These are phyloP conservation scores for Alnus glutinosa DNA, from an alignment of 306 rosid species.

Conservation along the genomic window DNA sequence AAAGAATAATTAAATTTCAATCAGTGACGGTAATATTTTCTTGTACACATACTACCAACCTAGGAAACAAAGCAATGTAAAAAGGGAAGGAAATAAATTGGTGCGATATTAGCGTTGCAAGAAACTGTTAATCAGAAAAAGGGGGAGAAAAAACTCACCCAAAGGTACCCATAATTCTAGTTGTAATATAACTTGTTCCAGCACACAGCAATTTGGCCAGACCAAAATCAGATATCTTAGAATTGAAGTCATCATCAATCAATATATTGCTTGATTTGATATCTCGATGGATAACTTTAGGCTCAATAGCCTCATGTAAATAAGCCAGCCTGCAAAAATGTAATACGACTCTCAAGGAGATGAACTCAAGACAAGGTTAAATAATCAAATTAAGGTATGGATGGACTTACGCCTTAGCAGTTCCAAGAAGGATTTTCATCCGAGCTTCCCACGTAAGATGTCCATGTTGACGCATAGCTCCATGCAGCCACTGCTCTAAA, in stretches of 20 bases:
- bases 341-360: constrained; percentile 25
- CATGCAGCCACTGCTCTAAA: constrained; percentile 92
- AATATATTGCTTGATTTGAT: constrained; percentile 92
- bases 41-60: neutral
- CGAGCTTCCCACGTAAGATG: constrained; percentile 95
- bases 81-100: neutral
- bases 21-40: constrained; percentile 14
- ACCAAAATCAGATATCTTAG: constrained; percentile 94
- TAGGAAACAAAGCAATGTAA: neutral
- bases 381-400: constrained; percentile 14
- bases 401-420: constrained; percentile 78
- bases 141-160: constrained; percentile 56
- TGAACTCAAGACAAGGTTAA: constrained; percentile 11
- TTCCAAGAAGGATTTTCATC: constrained; percentile 82
- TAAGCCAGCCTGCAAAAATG: constrained; percentile 73
- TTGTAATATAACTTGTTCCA: constrained; percentile 86
- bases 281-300: constrained; percentile 94
- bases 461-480: constrained; percentile 78
- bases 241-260: constrained; percentile 84
- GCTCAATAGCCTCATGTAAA: constrained; percentile 96
- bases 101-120: neutral
- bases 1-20: constrained; percentile 17
- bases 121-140: constrained; percentile 1
- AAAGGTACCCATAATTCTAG: constrained; percentile 97
- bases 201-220: constrained; percentile 84